A percentile compares a stretch with the other conserved stretches of the same genome.
Evolutionary conservation across 2,329 filamentous ascomycete species (phyloP).

Genomic region (Ophiostoma australiae): DNA sequence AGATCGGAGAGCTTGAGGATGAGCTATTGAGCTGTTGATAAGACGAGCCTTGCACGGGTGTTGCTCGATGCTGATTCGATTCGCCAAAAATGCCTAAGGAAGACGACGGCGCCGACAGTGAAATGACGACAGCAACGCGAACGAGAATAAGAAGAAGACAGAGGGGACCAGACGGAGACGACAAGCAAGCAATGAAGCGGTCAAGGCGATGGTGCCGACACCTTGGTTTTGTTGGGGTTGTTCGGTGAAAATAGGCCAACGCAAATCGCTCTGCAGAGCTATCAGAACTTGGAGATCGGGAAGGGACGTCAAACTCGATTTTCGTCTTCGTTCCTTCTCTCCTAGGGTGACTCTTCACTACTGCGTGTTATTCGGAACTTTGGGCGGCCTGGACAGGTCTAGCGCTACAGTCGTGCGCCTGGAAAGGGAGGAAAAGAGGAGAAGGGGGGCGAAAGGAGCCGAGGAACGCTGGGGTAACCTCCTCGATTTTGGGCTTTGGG

Average conservation of each 20-base stretch:
- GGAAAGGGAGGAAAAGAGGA: conserved; percentile 9
- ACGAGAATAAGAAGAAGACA: background rate
- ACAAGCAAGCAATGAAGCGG: background rate
- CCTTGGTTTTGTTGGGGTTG: conserved; percentile 1
- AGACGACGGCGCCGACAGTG: background rate
- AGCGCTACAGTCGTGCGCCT: background rate
- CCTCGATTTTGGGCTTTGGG: background rate
- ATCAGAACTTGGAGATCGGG: background rate
- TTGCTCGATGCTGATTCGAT: background rate
- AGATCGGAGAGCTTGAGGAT: background rate
- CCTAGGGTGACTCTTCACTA: background rate
- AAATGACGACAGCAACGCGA: background rate
- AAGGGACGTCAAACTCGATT: background rate
- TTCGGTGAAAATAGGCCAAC: background rate
- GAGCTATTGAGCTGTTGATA: background rate
- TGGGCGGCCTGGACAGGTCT: background rate
- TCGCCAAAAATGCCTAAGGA: background rate
- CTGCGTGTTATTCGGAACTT: conserved; percentile 12
- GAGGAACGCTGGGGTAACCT: conserved; percentile 18
- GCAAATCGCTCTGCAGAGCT: background rate
- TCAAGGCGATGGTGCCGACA: background rate
- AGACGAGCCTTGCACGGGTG: background rate
- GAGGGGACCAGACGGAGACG: background rate
- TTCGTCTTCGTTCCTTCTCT: background rate
- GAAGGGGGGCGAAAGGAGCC: conserved; percentile 14